phyloP scores from a whole-genome alignment of 805 yeast genomes.

The Barnettozyma populi region DNA sequence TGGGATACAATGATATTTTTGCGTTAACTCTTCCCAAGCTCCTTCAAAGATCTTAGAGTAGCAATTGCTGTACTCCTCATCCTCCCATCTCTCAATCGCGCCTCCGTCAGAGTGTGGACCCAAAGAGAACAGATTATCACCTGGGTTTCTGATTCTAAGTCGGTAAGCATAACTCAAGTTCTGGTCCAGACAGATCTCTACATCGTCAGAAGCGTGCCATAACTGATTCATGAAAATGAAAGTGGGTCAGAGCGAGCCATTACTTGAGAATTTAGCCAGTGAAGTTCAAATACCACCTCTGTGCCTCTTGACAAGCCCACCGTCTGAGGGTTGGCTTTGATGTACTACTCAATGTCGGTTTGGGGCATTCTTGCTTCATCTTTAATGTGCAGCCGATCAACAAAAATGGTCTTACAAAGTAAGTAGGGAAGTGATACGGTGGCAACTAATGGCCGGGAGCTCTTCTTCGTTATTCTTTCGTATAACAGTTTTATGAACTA shows the following conservation, averaged over 20 bases:
- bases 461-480: too few relatives aligned
- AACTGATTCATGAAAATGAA: conserved; percentile 25
- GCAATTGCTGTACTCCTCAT: conserved; percentile 30
- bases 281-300: conserved; percentile 28
- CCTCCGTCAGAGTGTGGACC: conserved; percentile 40
- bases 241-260: conserved; percentile 35
- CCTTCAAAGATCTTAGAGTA: conserved; percentile 35
- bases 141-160: conserved; percentile 36
- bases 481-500: too few relatives aligned
- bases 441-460: too few relatives aligned
- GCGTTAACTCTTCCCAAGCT: conserved; percentile 34
- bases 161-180: conserved; percentile 39
- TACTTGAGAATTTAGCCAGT: conserved; percentile 36
- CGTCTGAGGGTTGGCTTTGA: conserved; percentile 26
- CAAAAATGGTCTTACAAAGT: too few relatives aligned
- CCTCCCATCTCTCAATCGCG: conserved; percentile 43
- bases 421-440: too few relatives aligned
- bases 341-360: conserved; percentile 22
- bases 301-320: conserved; percentile 25
- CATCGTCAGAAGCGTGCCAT: conserved; percentile 27
- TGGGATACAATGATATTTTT: conserved; percentile 29
- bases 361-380: conserved; percentile 24
- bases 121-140: conserved; percentile 27
- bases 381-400: neutral
- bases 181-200: conserved; percentile 27